These are phyloP conservation scores for Gamsiella multidivaricata DNA, from an alignment of 192 early-diverging fungal genomes.

Conservation along the genomic window DNA sequence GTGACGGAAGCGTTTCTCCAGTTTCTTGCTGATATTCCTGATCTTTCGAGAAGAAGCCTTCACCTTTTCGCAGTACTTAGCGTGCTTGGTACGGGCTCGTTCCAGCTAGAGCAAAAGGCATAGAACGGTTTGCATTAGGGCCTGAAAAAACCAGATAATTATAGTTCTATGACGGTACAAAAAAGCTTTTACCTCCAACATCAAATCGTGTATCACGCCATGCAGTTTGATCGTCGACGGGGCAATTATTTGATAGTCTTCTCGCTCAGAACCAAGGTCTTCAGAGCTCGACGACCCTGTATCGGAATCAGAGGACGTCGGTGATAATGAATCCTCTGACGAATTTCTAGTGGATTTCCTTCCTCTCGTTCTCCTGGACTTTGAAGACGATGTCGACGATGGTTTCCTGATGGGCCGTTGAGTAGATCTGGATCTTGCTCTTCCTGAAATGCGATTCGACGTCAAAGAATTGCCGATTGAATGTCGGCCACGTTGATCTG, in stretches of 20 bases:
- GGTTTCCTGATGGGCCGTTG: background rate
- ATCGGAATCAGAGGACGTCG: slow-evolving; percentile 17
- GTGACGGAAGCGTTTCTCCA: slow-evolving; percentile 33
- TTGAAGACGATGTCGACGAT: background rate
- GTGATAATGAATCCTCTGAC: slow-evolving; percentile 2
- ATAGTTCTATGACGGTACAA: background rate
- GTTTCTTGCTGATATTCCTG: slow-evolving; percentile 24
- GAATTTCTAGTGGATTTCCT: background rate
- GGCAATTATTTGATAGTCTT: background rate
- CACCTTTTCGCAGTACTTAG: slow-evolving; percentile 32
- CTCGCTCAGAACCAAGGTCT: slow-evolving; percentile 27
- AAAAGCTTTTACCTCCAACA: slow-evolving; percentile 22
- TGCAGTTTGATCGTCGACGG: slow-evolving; percentile 17
- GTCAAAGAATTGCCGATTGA: background rate
- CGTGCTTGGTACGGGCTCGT: slow-evolving; percentile 35
- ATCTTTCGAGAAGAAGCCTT: slow-evolving; percentile 28
- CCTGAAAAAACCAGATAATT: background rate
- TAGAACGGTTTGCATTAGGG: background rate
- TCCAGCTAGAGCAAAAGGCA: slow-evolving; percentile 22
- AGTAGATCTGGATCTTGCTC: background rate
- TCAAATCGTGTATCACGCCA: slow-evolving; percentile 37
- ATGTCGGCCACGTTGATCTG: background rate
- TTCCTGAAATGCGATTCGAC: background rate
- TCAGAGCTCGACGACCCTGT: slow-evolving; percentile 11
- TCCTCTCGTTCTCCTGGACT: background rate